Evolutionary conservation across 2,329 filamentous ascomycete species (phyloP), one percentile per base, ranked within the genome.

Genomic region (Clonostachys sp.): DNA sequence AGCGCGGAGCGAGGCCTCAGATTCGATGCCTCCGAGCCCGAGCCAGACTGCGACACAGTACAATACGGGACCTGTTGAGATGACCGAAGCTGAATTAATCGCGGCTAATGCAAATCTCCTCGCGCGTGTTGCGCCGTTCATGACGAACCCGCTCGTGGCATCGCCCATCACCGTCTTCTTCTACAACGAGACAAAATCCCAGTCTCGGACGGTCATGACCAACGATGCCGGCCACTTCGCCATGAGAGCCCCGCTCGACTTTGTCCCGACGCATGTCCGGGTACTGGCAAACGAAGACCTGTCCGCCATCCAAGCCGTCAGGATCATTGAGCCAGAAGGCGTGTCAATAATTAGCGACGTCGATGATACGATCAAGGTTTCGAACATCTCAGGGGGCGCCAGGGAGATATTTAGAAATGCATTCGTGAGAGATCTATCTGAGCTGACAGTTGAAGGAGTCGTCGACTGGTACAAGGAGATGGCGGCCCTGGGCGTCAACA

Each of bases 291-390:
- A 87, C 12, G 91, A 96, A 59, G 80, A 85, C 49, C 74, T 99
- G 5, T 95, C 91, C 14, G 85, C 84, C 0, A 89, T 86, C 2
- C 87, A 94, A 53, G 79, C 88, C 47, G 78, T 99, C 41, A 76
- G 82, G 39, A 73, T 97, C 45, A 91, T 87, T 5, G 86, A 92
- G 49, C 81, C 87, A 0, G 74, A 73, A 18, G 94, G 94, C 39
- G 80, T 99, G 52, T 97, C 91, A 64, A 61, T 99, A 49, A 97
- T 99, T 63, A 97, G 90, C 62, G 94, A 99, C 62, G 94, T 99
- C 53, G 94, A 99, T 60, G 94, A 99, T 65, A 99, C 94, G 0
- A 86, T 99, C 61, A 99, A 99, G 65, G 87, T 91, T 58, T 96
- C 94, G 17, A 95, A 91, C 48, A 96, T 99, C 54, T 80, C 83